These are phyloP conservation scores for Fusarium multiceps DNA, from an alignment of 2,329 filamentous ascomycete genomes.

Conservation along the genomic window DNA sequence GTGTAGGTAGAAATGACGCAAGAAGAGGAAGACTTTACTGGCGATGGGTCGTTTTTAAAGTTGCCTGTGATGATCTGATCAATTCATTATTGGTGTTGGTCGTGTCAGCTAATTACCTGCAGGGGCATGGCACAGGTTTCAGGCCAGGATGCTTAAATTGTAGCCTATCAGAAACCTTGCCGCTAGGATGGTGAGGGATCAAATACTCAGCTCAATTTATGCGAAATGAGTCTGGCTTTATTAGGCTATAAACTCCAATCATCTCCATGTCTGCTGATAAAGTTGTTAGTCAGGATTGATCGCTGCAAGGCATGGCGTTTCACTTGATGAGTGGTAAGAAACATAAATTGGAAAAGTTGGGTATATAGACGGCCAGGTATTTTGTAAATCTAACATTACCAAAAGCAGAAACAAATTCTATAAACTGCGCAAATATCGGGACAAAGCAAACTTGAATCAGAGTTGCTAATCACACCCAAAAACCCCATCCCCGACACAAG, in stretches of 20 bases:
- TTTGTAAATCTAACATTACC: background rate
- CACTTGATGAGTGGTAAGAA: background rate
- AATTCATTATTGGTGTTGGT: background rate
- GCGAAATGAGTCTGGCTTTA: background rate
- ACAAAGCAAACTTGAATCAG: background rate
- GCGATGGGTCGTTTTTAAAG: background rate
- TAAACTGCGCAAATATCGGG: background rate
- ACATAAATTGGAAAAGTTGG: background rate
- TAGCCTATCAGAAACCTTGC: background rate
- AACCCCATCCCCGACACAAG: background rate
- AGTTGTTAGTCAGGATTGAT: background rate
- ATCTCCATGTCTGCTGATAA: background rate
- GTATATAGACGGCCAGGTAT: background rate
- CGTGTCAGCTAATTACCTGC: background rate
- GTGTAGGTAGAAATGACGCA: background rate
- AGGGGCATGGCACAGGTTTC: background rate
- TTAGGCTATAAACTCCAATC: background rate
- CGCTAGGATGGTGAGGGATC: no score
- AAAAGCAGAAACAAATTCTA: background rate
- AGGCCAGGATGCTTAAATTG: background rate
- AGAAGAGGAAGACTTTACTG: fast-evolving
- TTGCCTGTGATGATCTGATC: background rate
- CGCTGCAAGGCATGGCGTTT: background rate
- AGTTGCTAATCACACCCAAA: background rate
- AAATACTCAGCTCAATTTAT: background rate